A percentile compares a stretch with the other conserved stretches of the same genome.
These are phyloP conservation scores for Pseudogymnoascus sp. DNA, from an alignment of 2,329 filamentous ascomycete genomes.

Conservation along the genomic window DNA sequence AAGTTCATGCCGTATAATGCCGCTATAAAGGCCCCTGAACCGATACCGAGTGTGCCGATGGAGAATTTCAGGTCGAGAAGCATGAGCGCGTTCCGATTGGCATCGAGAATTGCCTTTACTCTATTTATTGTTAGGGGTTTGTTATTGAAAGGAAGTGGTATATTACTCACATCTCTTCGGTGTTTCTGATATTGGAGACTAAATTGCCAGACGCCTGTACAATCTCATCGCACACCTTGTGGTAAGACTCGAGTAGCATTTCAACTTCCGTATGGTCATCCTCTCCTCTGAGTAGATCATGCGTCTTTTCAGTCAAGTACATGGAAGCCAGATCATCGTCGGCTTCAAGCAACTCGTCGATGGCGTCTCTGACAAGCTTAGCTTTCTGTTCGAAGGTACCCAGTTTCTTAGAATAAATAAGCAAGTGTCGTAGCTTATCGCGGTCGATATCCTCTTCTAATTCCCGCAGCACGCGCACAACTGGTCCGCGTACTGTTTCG, in stretches of 20 bases:
- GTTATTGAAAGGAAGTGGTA: background rate
- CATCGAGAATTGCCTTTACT: slow-evolving; percentile 92
- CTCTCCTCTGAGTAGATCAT: slow-evolving; percentile 64
- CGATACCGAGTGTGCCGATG: slow-evolving; percentile 89
- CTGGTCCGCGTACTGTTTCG: slow-evolving; percentile 85
- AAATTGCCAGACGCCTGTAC: slow-evolving; percentile 91
- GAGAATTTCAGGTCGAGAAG: slow-evolving; percentile 93
- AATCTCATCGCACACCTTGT: slow-evolving; percentile 96
- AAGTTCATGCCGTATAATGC: slow-evolving; percentile 99
- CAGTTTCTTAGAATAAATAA: slow-evolving; percentile 91
- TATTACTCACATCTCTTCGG: slow-evolving; percentile 81
- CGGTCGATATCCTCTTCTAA: slow-evolving; percentile 95
- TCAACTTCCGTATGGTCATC: slow-evolving; percentile 95
- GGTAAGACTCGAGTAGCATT: slow-evolving; percentile 93
- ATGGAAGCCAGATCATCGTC: slow-evolving; percentile 92
- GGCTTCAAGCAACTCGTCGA: slow-evolving; percentile 90
- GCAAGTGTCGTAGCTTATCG: slow-evolving; percentile 81
- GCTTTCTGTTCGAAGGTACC: slow-evolving; percentile 98
- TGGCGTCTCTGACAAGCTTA: slow-evolving; percentile 84
- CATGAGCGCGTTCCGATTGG: slow-evolving; percentile 98
- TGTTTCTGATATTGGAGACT: slow-evolving; percentile 92
- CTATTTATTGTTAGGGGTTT: slow-evolving; percentile 39
- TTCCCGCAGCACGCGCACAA: slow-evolving; percentile 80
- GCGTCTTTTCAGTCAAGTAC: slow-evolving; percentile 87
- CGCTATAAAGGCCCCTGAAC: slow-evolving; percentile 88